These are phyloP conservation scores for Tulasnella sp. DNA, from an alignment of 768 basidiomycete species.

Conservation along the genomic window DNA sequence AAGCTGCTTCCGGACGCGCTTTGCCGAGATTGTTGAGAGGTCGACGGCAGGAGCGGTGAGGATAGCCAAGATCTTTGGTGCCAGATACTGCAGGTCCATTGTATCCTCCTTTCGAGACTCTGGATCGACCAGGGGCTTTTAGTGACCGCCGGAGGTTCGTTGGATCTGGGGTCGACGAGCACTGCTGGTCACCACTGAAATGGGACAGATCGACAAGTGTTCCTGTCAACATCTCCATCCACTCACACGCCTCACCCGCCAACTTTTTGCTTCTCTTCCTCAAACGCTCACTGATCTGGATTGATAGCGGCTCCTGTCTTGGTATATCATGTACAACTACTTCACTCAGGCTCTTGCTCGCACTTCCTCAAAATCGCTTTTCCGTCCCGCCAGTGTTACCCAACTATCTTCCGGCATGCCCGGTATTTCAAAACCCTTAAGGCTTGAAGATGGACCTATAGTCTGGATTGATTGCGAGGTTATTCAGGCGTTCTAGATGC, in stretches of 20 bases:
- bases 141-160: not conserved
- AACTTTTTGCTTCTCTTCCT: too few species aligned
- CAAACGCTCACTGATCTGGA: too few species aligned
- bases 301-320: too few species aligned
- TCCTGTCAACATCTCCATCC: too few species aligned
- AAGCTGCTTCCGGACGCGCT: slow-evolving; percentile 73
- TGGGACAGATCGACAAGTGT: too few species aligned
- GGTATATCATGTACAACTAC: too few species aligned
- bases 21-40: slow-evolving; percentile 72
- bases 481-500: too few species aligned
- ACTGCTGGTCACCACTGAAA: not conserved
- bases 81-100: slow-evolving; percentile 22
- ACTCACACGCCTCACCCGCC: too few species aligned
- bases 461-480: slow-evolving; percentile 77
- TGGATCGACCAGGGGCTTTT: not conserved
- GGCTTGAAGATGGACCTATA: slow-evolving; percentile 49
- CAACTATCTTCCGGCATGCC: not conserved
- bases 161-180: not conserved
- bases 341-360: too few species aligned
- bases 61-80: slow-evolving; percentile 55
- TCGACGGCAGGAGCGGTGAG: slow-evolving; percentile 67
- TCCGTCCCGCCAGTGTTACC: slow-evolving; percentile 6
- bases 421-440: slow-evolving; percentile 26
- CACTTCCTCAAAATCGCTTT: slow-evolving; percentile 13
- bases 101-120: slow-evolving; percentile 26